A percentile compares a stretch with the other conserved stretches of the same genome.
Evolutionary conservation across 495 filamentous ascomycete genomes (phyloP).

Genomic region (Paragyromitra xinjiangensis): DNA sequence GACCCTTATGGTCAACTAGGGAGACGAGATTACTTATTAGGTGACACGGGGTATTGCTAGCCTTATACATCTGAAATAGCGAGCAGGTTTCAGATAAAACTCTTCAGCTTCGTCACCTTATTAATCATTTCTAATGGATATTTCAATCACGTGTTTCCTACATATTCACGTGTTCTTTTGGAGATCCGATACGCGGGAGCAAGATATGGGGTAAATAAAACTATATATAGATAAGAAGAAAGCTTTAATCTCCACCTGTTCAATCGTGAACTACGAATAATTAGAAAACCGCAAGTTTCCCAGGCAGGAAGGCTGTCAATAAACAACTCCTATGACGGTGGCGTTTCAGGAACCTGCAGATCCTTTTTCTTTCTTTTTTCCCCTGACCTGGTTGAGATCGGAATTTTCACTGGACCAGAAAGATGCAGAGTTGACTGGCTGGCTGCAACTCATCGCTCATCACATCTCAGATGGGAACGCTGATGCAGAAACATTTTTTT

Average conservation of each 20-base stretch:
- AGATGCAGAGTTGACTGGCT: constrained; percentile 19
- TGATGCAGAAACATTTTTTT: not conserved
- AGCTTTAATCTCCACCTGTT: not conserved
- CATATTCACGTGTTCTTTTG: not conserved
- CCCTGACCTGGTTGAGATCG: constrained; percentile 26
- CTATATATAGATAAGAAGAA: not conserved
- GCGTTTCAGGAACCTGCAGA: constrained; percentile 35
- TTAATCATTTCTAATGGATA: not conserved
- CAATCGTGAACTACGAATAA: not conserved
- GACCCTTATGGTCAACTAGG: not conserved
- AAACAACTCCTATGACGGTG: constrained; percentile 7
- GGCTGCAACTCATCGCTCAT: constrained; percentile 44
- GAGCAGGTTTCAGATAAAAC: not conserved
- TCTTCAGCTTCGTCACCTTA: not conserved
- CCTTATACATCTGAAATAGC: not conserved
- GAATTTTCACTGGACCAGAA: constrained; percentile 19
- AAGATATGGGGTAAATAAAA: not conserved
- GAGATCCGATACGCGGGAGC: not conserved
- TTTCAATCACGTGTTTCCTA: constrained; percentile 4
- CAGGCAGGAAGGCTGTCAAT: constrained; percentile 1
- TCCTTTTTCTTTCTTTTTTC: constrained; percentile 22
- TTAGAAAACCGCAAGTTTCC: not conserved
- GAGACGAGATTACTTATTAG: not conserved
- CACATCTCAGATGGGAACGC: constrained; percentile 34
- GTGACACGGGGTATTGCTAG: not conserved